These are phyloP conservation scores for Pluteus cervinus DNA, from an alignment of 768 basidiomycete species.

Conservation along the genomic window DNA sequence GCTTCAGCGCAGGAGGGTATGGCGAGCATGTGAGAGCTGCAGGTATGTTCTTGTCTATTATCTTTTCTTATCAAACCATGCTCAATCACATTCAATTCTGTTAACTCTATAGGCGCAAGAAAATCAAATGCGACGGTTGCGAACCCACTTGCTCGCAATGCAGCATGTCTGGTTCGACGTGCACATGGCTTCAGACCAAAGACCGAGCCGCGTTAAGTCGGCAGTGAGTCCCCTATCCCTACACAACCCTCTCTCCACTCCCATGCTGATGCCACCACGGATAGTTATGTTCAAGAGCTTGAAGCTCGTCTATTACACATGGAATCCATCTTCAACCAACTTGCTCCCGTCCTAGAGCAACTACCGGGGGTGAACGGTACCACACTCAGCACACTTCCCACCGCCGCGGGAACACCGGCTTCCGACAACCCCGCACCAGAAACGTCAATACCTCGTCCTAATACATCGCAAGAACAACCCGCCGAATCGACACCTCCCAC, in stretches of 20 bases:
- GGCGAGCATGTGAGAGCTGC: constrained; percentile 89
- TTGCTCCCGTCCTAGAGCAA: constrained; percentile 74
- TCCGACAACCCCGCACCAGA: constrained; percentile 28
- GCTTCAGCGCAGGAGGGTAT: constrained; percentile 74
- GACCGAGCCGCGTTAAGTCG: constrained; percentile 85
- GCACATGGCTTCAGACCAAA: constrained; percentile 89
- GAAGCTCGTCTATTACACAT: constrained; percentile 84
- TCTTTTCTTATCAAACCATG: constrained; percentile 1
- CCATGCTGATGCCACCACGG: constrained; percentile 10
- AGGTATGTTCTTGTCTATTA: constrained; percentile 43
- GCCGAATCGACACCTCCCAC: constrained; percentile 35
- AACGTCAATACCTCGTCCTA: constrained; percentile 29
- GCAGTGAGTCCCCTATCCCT: constrained; percentile 52
- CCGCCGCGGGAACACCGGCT: constrained; percentile 24
- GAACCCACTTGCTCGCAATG: constrained; percentile 88
- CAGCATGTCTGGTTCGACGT: constrained; percentile 63
- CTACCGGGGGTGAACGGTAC: constrained; percentile 48
- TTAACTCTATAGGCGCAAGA: constrained; percentile 61
- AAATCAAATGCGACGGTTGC: constrained; percentile 88
- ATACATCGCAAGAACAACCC: constrained; percentile 26
- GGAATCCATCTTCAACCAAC: constrained; percentile 81
- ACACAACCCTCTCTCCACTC: constrained; percentile 1
- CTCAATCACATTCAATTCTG: constrained; percentile 9
- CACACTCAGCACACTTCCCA: constrained; percentile 26
- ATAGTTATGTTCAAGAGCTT: constrained; percentile 86